These are phyloP conservation scores for Ustilago crameri DNA, from an alignment of 1,284 basidiomycete species.

Conservation along the genomic window DNA sequence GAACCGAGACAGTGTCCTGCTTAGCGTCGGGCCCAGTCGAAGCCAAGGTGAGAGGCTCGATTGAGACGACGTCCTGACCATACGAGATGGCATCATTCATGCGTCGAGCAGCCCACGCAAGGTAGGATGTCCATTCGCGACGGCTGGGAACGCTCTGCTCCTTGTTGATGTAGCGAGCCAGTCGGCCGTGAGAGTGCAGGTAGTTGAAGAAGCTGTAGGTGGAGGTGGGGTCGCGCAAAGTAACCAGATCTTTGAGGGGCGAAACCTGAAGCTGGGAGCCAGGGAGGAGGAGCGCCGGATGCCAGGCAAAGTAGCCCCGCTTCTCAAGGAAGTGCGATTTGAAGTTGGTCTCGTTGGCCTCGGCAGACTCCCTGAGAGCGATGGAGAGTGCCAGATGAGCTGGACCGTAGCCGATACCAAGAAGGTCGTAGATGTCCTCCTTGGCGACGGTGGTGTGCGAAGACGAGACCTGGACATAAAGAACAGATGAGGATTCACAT, in stretches of 20 bases:
- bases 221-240: constrained; percentile 67
- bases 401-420: constrained; percentile 65
- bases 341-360: constrained; percentile 48
- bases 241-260: constrained; percentile 66
- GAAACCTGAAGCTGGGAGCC: constrained; percentile 67
- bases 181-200: constrained; percentile 61
- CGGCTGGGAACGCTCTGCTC: constrained; percentile 63
- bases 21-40: constrained; percentile 24
- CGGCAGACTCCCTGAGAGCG: constrained; percentile 59
- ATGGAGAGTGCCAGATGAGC: constrained; percentile 66
- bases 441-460: constrained; percentile 23
- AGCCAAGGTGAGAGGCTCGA: constrained; percentile 53
- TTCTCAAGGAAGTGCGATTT: constrained; percentile 61
- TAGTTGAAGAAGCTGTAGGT: constrained; percentile 66
- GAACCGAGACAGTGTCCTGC: constrained; percentile 30
- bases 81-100: constrained; percentile 61
- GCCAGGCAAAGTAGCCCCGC: constrained; percentile 65
- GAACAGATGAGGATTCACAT: background rate
- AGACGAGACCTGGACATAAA: constrained; percentile 16
- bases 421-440: constrained; percentile 56
- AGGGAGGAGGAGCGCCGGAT: constrained; percentile 63
- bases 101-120: constrained; percentile 63
- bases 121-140: constrained; percentile 67
- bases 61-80: constrained; percentile 55
- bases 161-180: constrained; percentile 66